Evolutionary conservation across 1,284 basidiomycete species (phyloP), one percentile per base, ranked within the genome.

Genomic region (Ceratobasidium sp.): DNA sequence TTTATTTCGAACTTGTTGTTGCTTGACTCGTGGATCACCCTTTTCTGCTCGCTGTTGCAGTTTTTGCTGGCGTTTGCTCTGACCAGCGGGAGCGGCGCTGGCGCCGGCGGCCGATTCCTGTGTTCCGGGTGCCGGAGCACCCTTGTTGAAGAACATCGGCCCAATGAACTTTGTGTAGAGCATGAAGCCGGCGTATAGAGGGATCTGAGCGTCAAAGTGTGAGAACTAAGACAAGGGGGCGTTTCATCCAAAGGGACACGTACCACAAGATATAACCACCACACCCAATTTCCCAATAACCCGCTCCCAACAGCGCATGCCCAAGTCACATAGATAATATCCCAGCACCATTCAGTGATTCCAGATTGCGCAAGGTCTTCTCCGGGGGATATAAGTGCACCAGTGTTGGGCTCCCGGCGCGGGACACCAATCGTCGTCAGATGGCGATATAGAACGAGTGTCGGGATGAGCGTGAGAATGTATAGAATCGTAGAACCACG

Each of bases 311-410:
- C 82, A 77, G 93, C 91, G 77, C 93, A 94, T 53, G 86, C 85
- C 93, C 93, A 96, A 73, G 93, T 93, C 75, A 96, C 86, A 80
- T 96, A 96, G 74, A 96, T 82, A 50, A 94, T 85, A 78, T 96
- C 94, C 80, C 94, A 95, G 72, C 88, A 92, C 87, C 92, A 93
- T 81, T 96, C 94, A 14, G 90, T 90, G n/a, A 95, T 84, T 10
- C 93, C 93, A 43, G 87, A 82, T 77, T 90, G 90, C 76, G 81
- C 86, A 72, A 96, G 84, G 81, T 96, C 94, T 79, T 94, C 89
- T 41, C 93, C 94, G 65, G 90, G 85, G 28, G 89, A 91, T 75
- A 91, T 87, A 36, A 96, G 81, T 34, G 87, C 85, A 67, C 91
- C 91, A 39, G 89, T 89, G 0, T 86, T 87, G 45, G 86, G 85